Conservation (phyloP, 1,284 basidiomycete species). For the Cryptococcus amylolentus region DNA sequence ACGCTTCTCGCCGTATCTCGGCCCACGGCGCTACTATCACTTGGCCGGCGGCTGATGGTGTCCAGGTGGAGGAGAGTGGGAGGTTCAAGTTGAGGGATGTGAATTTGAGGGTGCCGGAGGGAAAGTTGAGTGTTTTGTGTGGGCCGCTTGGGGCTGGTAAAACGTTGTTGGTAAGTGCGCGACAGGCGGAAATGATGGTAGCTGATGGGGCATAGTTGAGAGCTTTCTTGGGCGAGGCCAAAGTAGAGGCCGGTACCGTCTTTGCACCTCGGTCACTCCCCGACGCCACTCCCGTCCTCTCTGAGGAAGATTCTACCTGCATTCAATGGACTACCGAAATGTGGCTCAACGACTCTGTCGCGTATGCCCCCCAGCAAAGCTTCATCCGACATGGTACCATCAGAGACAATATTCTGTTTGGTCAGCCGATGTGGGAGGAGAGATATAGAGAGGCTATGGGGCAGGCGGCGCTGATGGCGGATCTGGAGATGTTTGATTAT, state of each 20-base stretch:
- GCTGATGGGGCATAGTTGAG: conserved; percentile 27
- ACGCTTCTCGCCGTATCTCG: conserved; percentile 16
- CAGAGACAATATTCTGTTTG: conserved; percentile 49
- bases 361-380: conserved; percentile 46
- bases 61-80: not conserved
- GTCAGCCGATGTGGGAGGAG: conserved; percentile 45
- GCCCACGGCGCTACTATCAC: conserved; percentile 33
- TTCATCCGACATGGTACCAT: conserved; percentile 49
- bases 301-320: conserved; percentile 6
- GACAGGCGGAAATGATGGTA: not conserved
- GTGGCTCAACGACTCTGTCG: conserved; percentile 42
- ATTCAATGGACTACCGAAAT: conserved; percentile 23
- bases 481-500: conserved; percentile 42
- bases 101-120: conserved; percentile 31
- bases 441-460: conserved; percentile 43
- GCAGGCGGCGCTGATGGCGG: conserved; percentile 39
- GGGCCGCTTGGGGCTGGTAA: conserved; percentile 49
- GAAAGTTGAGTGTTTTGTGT: conserved; percentile 41
- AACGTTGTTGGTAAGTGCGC: conserved; percentile 38
- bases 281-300: conserved; percentile 27
- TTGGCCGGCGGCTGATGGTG: conserved; percentile 31
- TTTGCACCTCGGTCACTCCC: conserved; percentile 27
- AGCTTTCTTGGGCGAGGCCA: conserved; percentile 43
- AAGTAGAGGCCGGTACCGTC: conserved; percentile 23
- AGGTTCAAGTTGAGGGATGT: conserved; percentile 31